phyloP scores from a whole-genome alignment of 2,329 filamentous ascomycete genomes.

The Atkinsonella texensis region DNA sequence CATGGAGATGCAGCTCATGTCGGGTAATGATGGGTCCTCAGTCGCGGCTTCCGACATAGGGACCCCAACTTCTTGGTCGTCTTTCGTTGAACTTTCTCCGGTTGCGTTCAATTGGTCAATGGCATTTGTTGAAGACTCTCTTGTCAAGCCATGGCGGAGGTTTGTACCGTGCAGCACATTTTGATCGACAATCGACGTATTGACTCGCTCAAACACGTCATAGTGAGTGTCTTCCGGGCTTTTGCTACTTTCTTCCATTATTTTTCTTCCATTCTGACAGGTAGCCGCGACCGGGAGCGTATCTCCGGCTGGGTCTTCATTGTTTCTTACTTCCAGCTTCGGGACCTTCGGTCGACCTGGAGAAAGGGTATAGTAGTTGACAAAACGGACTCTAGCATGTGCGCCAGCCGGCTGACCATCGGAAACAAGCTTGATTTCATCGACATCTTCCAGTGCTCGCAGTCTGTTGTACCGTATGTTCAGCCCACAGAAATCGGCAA shows the following conservation, averaged over 20 bases:
- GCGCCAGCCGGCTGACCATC: slow-evolving; percentile 12
- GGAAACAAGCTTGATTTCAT: slow-evolving; percentile 33
- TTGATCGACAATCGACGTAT: no score
- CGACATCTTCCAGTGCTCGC: slow-evolving; percentile 58
- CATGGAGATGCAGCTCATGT: slow-evolving; percentile 16
- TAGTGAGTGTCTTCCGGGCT: no score
- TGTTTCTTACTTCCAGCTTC: slow-evolving; percentile 5
- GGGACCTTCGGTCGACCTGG: slow-evolving; percentile 52
- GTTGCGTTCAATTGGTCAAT: not conserved
- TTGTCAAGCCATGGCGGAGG: no score
- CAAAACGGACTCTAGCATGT: slow-evolving; percentile 54
- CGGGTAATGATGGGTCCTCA: not conserved
- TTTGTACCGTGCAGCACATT: no score
- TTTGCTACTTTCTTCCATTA: not conserved
- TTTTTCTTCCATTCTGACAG: not conserved
- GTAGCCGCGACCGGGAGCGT: no score
- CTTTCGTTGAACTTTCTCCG: not conserved
- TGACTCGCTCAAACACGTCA: no score
- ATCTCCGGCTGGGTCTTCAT: not conserved
- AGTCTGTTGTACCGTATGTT: slow-evolving; percentile 58
- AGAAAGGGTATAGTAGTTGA: slow-evolving; percentile 86
- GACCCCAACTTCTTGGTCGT: not conserved
- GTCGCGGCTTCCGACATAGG: not conserved
- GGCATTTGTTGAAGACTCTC: no score
- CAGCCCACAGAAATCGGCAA: slow-evolving; percentile 64